Percentiles rank a stretch among this genome's conserved stretches.
These are phyloP conservation scores for Lizonia empirigonia DNA, from an alignment of 2,329 filamentous ascomycete genomes.

Conservation along the genomic window DNA sequence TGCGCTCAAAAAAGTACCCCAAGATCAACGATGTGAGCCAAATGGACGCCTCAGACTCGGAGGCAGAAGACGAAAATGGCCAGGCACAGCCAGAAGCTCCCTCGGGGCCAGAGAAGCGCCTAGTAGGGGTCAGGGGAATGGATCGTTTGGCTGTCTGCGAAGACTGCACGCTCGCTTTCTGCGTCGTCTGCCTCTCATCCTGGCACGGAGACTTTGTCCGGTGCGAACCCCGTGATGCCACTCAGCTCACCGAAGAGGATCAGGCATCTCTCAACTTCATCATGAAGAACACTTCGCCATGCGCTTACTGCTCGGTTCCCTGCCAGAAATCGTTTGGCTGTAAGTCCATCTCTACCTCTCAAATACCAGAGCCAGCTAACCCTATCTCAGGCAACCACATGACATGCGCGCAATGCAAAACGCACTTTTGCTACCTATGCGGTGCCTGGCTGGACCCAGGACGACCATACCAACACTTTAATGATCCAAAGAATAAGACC, in stretches of 20 bases:
- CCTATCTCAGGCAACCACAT: constrained; percentile 73
- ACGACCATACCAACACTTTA: constrained; percentile 91
- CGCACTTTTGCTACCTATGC: constrained; percentile 96
- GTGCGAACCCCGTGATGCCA: constrained; percentile 67
- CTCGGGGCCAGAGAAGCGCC: constrained; percentile 30
- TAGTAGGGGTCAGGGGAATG: constrained; percentile 52
- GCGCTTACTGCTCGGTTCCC: constrained; percentile 83
- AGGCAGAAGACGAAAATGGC: constrained; percentile 36
- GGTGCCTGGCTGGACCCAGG: constrained; percentile 79
- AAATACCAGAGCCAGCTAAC: constrained; percentile 68
- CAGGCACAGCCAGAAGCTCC: constrained; percentile 9
- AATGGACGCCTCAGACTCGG: constrained; percentile 49
- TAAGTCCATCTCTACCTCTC: constrained; percentile 60
- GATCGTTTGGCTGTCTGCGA: constrained; percentile 84
- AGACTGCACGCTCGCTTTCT: constrained; percentile 77
- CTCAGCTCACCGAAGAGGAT: constrained; percentile 81
- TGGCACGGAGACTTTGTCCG: constrained; percentile 94
- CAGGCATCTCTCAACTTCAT: constrained; percentile 87
- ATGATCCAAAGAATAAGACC: constrained; percentile 63
- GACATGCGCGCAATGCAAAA: constrained; percentile 86
- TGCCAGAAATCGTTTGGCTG: constrained; percentile 92
- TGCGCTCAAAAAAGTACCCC: constrained; percentile 61
- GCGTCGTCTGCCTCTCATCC: constrained; percentile 72
- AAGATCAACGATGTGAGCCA: constrained; percentile 51
- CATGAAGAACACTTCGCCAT: constrained; percentile 78